These are phyloP conservation scores for Pontederia crassipes DNA, from an alignment of 176 grass and related monocot species.

Conservation along the genomic window DNA sequence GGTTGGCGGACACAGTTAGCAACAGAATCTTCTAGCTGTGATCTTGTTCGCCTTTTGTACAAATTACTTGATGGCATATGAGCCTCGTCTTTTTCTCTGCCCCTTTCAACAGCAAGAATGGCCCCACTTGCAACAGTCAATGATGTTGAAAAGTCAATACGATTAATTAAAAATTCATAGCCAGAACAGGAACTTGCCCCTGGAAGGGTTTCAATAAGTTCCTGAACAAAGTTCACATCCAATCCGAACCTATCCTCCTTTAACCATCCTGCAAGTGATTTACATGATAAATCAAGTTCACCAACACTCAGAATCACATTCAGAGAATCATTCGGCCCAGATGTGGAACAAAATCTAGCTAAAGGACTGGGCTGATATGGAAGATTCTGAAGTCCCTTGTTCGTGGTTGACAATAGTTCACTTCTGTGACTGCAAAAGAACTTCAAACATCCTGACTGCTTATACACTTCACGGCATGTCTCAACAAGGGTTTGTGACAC, in stretches of 20 bases:
- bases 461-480: constrained; percentile 66
- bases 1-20: constrained; percentile 33
- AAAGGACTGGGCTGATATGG: constrained; percentile 30
- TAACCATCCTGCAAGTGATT: constrained; percentile 71
- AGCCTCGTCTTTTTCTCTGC: constrained; percentile 28
- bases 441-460: constrained; percentile 53
- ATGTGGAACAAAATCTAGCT: constrained; percentile 60
- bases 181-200: constrained; percentile 46
- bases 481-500: constrained; percentile 60
- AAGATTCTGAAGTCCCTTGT: constrained; percentile 26
- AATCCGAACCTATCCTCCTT: constrained; percentile 72
- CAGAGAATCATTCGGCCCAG: constrained; percentile 32
- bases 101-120: constrained; percentile 43
- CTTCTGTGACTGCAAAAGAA: constrained; percentile 49
- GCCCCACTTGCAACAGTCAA: constrained; percentile 69
- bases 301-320: constrained; percentile 38
- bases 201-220: constrained; percentile 91
- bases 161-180: constrained; percentile 66
- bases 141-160: constrained; percentile 43
- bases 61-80: constrained; percentile 26
- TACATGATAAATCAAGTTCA: constrained; percentile 54
- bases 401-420: constrained; percentile 28
- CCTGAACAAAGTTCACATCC: constrained; percentile 82
- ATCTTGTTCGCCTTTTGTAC: constrained; percentile 25
- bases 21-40: constrained; percentile 28